These are phyloP conservation scores for Geotrichum macrosporum DNA, from an alignment of 1,139 yeast species.

Conservation along the genomic window DNA sequence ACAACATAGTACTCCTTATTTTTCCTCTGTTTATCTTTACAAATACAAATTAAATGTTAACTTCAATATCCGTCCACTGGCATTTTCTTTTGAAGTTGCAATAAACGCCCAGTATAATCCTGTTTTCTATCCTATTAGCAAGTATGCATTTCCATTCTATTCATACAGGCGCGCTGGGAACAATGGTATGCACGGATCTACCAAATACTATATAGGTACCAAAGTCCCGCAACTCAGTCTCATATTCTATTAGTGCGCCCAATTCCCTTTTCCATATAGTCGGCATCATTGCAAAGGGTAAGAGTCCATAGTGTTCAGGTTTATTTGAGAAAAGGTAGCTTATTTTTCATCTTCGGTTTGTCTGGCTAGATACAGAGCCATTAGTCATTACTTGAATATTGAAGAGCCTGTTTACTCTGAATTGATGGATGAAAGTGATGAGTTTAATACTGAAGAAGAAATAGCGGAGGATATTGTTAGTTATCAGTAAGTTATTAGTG, in stretches of 20 bases:
- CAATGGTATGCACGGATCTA: constrained; percentile 46
- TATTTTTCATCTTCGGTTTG: no score
- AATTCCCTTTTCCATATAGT: constrained; percentile 56
- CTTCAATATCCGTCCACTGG: not conserved
- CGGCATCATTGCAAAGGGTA: constrained; percentile 67
- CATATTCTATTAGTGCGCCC: constrained; percentile 68
- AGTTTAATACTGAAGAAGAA: no score
- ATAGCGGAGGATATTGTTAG: no score
- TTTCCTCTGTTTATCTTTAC: constrained; percentile 12
- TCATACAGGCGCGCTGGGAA: no score
- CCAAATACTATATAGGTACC: constrained; percentile 34
- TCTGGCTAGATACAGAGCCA: no score
- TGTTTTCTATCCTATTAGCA: constrained; percentile 56
- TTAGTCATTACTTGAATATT: no score
- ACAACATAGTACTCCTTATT: constrained; percentile 6
- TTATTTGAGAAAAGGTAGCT: constrained; percentile 66
- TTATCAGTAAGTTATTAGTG: no score
- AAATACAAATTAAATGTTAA: not conserved
- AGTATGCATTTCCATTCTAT: constrained; percentile 73
- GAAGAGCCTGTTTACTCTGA: no score
- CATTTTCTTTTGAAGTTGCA: constrained; percentile 17
- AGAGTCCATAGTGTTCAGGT: constrained; percentile 67
- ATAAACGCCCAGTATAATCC: constrained; percentile 29
- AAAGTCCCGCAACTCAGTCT: constrained; percentile 45
- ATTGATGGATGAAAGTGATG: no score